Percentiles rank a stretch among this genome's conserved stretches.
These are phyloP conservation scores for Fraxinus velutina DNA, from an alignment of 305 asterid genomes.

Conservation along the genomic window DNA sequence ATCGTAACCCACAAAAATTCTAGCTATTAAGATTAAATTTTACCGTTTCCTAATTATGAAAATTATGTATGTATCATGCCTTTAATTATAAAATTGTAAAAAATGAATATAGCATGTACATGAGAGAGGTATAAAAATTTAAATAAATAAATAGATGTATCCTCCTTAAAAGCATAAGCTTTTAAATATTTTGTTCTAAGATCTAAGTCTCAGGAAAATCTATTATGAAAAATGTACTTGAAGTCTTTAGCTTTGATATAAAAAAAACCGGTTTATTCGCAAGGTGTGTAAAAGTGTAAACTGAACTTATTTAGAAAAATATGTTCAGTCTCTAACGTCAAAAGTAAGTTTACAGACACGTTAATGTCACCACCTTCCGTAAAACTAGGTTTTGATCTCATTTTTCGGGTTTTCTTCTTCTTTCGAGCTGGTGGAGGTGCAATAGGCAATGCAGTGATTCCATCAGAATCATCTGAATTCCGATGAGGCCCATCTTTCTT, in stretches of 20 bases:
- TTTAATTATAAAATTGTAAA: too few species aligned
- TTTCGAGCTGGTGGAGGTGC: background rate
- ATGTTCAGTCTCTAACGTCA: background rate
- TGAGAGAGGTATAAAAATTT: background rate
- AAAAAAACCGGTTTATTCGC: too few species aligned
- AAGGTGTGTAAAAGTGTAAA: background rate
- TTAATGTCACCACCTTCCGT: constrained; percentile 25
- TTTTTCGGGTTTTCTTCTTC: background rate
- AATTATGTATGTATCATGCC: background rate
- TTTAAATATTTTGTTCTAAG: too few species aligned
- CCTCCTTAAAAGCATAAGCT: background rate
- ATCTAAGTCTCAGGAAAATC: background rate
- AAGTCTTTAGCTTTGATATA: too few species aligned
- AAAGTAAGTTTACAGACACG: background rate
- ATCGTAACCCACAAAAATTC: background rate
- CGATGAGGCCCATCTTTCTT: constrained; percentile 4
- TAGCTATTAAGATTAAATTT: background rate
- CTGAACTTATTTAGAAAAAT: background rate
- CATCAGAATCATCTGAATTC: constrained; percentile 26
- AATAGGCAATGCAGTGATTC: background rate
- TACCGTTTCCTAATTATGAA: background rate
- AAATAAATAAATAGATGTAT: too few species aligned
- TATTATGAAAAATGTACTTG: background rate
- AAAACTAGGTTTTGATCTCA: constrained; percentile 20
- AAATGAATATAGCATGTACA: background rate